Evolutionary conservation across 768 basidiomycete genomes (phyloP).

Genomic region (Gautieria morchelliformis): DNA sequence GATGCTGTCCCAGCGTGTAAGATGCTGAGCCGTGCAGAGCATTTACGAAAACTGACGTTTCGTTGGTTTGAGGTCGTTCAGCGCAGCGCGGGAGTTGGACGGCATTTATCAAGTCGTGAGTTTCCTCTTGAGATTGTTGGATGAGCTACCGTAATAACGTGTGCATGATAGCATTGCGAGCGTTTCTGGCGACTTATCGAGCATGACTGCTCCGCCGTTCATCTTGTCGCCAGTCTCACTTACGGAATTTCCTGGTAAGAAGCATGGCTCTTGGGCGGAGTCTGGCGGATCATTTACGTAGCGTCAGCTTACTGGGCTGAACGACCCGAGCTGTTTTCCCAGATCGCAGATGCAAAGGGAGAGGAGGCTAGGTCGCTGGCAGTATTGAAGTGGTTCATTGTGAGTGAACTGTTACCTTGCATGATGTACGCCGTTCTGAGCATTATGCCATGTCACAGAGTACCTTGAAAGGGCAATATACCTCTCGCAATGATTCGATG

Average conservation of each 20-base stretch:
- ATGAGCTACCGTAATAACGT: background rate
- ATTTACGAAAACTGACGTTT: background rate
- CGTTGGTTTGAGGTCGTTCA: constrained; percentile 12
- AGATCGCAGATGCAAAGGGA: constrained; percentile 67
- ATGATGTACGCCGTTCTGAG: constrained; percentile 21
- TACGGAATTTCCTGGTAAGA: constrained; percentile 82
- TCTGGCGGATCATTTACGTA: background rate
- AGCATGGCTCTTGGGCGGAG: background rate
- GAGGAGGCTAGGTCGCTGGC: constrained; percentile 66
- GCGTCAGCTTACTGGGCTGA: constrained; percentile 93
- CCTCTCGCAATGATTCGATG: constrained; percentile 88
- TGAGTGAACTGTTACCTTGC: constrained; percentile 34
- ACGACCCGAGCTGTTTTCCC: constrained; percentile 80
- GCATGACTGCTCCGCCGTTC: constrained; percentile 80
- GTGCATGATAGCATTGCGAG: constrained; percentile 54
- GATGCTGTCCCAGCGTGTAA: constrained; percentile 12
- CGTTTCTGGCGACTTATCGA: constrained; percentile 81
- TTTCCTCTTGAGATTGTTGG: constrained; percentile 12
- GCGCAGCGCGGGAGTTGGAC: constrained; percentile 84
- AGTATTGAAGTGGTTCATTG: constrained; percentile 95
- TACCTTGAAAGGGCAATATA: constrained; percentile 93
- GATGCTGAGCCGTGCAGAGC: background rate
- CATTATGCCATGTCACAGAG: constrained; percentile 32
- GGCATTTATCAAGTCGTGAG: constrained; percentile 84
- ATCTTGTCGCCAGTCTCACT: constrained; percentile 87